phyloP scores from a whole-genome alignment of 2,329 filamentous ascomycete species.

The Chaetomiaceae sp. region DNA sequence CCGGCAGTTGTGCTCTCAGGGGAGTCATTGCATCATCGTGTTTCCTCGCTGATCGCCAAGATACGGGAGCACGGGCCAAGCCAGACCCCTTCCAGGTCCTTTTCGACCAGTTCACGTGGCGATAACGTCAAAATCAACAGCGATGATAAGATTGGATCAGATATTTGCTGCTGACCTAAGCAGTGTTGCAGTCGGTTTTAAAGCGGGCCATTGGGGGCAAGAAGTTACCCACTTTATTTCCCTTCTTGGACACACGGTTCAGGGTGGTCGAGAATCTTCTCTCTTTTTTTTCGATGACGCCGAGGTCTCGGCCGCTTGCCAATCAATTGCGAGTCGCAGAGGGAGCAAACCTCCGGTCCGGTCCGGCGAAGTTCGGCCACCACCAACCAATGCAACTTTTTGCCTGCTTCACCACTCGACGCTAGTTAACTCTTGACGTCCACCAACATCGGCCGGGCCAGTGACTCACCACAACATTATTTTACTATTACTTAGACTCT shows the following conservation, averaged over 20 bases:
- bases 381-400: neutral
- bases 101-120: neutral
- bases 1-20: constrained; percentile 9
- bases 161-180: constrained; percentile 2
- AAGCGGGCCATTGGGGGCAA: neutral
- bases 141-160: neutral
- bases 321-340: neutral
- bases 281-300: constrained; percentile 17
- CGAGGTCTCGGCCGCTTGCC: constrained; percentile 1
- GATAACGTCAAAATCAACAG: neutral
- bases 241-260: neutral
- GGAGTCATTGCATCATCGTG: neutral
- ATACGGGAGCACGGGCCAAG: neutral
- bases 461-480: no score
- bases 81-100: no score
- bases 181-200: neutral
- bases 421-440: neutral
- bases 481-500: no score
- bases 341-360: constrained; percentile 1
- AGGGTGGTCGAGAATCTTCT: constrained; percentile 14
- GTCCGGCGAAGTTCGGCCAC: neutral
- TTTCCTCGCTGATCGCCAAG: neutral
- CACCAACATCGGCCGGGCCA: no score
- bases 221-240: neutral
- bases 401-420: neutral